Evolutionary conservation across 768 basidiomycete genomes (phyloP).

Genomic region (Porpolomopsis calyptriformis): DNA sequence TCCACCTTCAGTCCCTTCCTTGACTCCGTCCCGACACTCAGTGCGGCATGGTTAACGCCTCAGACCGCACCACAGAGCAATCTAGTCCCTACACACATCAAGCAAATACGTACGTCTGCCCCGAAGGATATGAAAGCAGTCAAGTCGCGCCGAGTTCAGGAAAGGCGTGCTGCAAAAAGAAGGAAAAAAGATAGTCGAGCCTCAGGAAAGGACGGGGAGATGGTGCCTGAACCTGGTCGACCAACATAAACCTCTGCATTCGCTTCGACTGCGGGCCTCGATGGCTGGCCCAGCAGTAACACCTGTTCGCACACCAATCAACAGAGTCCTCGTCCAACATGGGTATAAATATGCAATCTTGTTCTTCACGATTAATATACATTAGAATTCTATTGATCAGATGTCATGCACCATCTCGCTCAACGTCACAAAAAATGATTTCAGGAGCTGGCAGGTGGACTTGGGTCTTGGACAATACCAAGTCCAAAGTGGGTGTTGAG

Average conservation of each 20-base stretch:
- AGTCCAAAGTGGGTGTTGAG: constrained; percentile 26
- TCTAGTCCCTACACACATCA: constrained; percentile 66
- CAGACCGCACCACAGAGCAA: constrained; percentile 13
- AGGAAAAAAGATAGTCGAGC: constrained; percentile 11
- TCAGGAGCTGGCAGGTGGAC: neutral
- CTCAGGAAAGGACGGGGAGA: neutral
- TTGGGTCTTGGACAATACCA: neutral
- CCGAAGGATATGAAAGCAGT: constrained; percentile 71
- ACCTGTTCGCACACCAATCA: too few species aligned
- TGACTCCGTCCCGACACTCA: constrained; percentile 40
- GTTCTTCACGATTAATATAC: too few species aligned
- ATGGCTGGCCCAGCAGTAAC: too few species aligned
- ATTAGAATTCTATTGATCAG: too few species aligned
- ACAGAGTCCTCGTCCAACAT: too few species aligned
- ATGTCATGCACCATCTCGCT: too few species aligned
- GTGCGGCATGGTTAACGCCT: constrained; percentile 53
- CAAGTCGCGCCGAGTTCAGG: constrained; percentile 45
- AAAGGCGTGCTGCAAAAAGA: constrained; percentile 38
- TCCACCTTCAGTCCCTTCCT: constrained; percentile 29
- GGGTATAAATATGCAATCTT: too few species aligned
- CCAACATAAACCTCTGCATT: too few species aligned
- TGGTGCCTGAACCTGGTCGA: too few species aligned
- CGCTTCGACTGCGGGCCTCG: too few species aligned
- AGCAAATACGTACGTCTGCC: constrained; percentile 67
- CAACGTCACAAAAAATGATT: too few species aligned